These are phyloP conservation scores for Backusella macrospora DNA, from an alignment of 192 early-diverging fungal genomes.

Conservation along the genomic window DNA sequence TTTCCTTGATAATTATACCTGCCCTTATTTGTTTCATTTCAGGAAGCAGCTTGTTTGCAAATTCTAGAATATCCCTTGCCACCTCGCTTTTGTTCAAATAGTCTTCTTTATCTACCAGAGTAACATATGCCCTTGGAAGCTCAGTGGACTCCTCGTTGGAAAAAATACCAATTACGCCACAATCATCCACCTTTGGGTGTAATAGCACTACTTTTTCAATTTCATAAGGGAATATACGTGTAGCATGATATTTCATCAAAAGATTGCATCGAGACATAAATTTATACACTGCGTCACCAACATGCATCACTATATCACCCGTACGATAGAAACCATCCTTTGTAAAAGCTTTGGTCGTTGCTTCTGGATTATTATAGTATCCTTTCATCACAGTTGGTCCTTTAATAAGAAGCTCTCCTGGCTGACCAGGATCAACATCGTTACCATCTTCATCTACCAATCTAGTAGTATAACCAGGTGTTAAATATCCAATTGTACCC, in stretches of 20 bases:
- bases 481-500: not conserved
- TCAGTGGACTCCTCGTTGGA: not conserved
- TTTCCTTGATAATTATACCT: not conserved
- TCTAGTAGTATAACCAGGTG: not conserved
- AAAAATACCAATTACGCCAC: not conserved
- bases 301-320: slow-evolving; percentile 79
- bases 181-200: slow-evolving; percentile 67
- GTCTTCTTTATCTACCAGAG: not conserved
- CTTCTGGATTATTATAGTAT: slow-evolving; percentile 69
- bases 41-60: not conserved
- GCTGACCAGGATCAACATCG: not conserved
- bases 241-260: slow-evolving; percentile 86
- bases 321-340: slow-evolving; percentile 76
- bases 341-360: slow-evolving; percentile 68
- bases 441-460: not conserved
- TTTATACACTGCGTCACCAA: slow-evolving; percentile 71
- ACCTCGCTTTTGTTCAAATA: not conserved
- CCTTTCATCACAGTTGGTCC: slow-evolving; percentile 78
- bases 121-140: no score
- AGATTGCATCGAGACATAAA: slow-evolving; percentile 87
- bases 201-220: slow-evolving; percentile 71
- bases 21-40: not conserved
- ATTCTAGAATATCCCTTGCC: not conserved
- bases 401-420: slow-evolving; percentile 81
- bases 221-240: slow-evolving; percentile 86